Percentiles rank a stretch among this genome's conserved stretches.
Evolutionary conservation across 768 basidiomycete species (phyloP).

Genomic region (Collybiopsis luxurians): DNA sequence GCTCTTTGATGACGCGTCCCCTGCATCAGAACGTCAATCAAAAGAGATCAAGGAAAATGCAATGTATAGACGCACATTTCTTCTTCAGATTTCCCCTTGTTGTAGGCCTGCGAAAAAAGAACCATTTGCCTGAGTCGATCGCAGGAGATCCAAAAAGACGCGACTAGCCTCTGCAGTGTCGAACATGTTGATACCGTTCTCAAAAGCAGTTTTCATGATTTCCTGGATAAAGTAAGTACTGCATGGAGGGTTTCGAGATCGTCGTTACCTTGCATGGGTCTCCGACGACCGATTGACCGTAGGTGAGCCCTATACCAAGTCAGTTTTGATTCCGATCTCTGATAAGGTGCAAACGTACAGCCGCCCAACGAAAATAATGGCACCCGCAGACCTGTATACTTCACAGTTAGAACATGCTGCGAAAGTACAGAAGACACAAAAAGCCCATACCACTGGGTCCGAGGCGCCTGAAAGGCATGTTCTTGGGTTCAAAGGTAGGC

Average conservation of each 20-base stretch:
- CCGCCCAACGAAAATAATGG: constrained; percentile 55
- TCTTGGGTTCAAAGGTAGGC: constrained; percentile 28
- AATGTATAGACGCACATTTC: constrained; percentile 55
- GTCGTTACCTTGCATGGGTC: constrained; percentile 62
- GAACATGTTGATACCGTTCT: constrained; percentile 76
- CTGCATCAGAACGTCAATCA: constrained; percentile 18
- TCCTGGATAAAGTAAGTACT: constrained; percentile 40
- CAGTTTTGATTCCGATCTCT: neutral
- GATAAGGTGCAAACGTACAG: constrained; percentile 29
- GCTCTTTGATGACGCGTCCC: constrained; percentile 75
- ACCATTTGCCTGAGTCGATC: neutral
- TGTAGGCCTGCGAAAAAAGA: constrained; percentile 34
- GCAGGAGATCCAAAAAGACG: neutral
- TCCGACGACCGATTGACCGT: constrained; percentile 60
- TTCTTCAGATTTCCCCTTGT: constrained; percentile 62
- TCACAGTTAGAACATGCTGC: no score
- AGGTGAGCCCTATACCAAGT: constrained; percentile 46
- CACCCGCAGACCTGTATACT: constrained; percentile 52
- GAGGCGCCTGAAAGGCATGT: constrained; percentile 43
- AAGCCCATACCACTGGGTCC: constrained; percentile 48
- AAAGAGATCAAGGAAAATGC: neutral
- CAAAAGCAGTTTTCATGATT: constrained; percentile 75
- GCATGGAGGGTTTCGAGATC: neutral
- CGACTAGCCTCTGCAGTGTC: constrained; percentile 54
- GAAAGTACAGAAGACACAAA: no score